These are phyloP conservation scores for Leishmania turanica DNA, from an alignment of 208 protist genomes.

Conservation along the genomic window DNA sequence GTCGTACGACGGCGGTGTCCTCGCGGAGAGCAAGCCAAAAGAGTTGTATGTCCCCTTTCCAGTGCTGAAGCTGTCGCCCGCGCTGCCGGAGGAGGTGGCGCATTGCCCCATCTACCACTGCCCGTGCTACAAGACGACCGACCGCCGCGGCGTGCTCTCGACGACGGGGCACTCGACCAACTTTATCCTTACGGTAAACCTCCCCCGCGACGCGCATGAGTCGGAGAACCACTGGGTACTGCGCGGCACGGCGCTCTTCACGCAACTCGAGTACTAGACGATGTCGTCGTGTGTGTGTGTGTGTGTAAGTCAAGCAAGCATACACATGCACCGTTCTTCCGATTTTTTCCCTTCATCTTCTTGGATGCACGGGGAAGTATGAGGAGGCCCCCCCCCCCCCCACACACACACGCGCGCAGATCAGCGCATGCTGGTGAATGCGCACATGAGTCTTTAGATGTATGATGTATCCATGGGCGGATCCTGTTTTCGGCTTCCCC, in stretches of 20 bases:
- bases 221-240: conserved; percentile 92
- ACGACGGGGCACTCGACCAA: conserved; percentile 98
- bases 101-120: conserved; percentile 81
- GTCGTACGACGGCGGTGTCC: conserved; percentile 45
- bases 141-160: conserved; percentile 93
- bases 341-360: neutral
- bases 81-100: conserved; percentile 53
- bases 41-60: conserved; percentile 92
- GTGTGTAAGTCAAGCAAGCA: neutral
- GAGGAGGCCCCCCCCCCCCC: no score
- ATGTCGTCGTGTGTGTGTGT: neutral
- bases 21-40: conserved; percentile 92
- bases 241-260: conserved; percentile 91
- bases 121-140: conserved; percentile 96
- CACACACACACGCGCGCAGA: neutral
- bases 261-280: conserved; percentile 83
- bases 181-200: conserved; percentile 94
- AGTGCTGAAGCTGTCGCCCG: conserved; percentile 69
- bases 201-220: conserved; percentile 72
- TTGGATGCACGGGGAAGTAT: neutral
- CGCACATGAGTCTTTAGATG: conserved; percentile 1
- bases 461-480: neutral
- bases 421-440: neutral
- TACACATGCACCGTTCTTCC: neutral
- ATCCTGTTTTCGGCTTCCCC: no score